phyloP scores from a whole-genome alignment of 129 eudicot genomes.

The Chrysanthemum seticuspe region DNA sequence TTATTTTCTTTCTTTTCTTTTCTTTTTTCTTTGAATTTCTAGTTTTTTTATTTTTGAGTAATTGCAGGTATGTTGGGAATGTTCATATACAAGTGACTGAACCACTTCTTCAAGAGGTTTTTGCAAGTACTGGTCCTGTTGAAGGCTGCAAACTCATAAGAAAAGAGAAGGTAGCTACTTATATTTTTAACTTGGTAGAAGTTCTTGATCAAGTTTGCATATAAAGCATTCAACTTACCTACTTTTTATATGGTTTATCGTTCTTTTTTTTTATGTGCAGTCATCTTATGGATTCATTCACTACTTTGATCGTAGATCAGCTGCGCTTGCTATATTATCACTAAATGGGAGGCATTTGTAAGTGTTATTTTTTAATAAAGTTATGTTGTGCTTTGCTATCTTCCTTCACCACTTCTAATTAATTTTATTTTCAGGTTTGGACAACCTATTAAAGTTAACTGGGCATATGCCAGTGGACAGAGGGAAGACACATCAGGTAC shows the following conservation, averaged over 20 bases:
- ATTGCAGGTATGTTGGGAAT: conserved; percentile 91
- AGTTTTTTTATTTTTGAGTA: conserved; percentile 47
- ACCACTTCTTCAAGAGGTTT: conserved; percentile 89
- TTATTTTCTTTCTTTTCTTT: neutral
- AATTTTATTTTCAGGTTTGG: conserved; percentile 73
- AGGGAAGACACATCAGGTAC: conserved; percentile 93
- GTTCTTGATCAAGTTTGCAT: neutral
- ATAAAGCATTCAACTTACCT: conserved; percentile 11
- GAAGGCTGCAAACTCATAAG: conserved; percentile 89
- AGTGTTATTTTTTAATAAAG: conserved; percentile 28
- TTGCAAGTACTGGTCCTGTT: conserved; percentile 79
- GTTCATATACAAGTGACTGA: conserved; percentile 86
- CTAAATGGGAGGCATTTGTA: conserved; percentile 94
- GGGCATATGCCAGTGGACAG: conserved; percentile 97
- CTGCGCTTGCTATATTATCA: conserved; percentile 79
- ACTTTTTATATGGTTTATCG: conserved; percentile 14
- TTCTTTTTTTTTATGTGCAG: conserved; percentile 42
- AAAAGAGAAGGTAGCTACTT: conserved; percentile 70
- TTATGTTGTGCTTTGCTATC: neutral
- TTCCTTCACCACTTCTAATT: conserved; percentile 11
- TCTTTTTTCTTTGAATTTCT: conserved; percentile 31
- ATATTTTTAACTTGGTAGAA: neutral
- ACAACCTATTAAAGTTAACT: conserved; percentile 96
- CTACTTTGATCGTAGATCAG: conserved; percentile 91
- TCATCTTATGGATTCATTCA: conserved; percentile 94